Conservation (phyloP, 2,329 filamentous ascomycete genomes). For the Microdochium bolleyi region DNA sequence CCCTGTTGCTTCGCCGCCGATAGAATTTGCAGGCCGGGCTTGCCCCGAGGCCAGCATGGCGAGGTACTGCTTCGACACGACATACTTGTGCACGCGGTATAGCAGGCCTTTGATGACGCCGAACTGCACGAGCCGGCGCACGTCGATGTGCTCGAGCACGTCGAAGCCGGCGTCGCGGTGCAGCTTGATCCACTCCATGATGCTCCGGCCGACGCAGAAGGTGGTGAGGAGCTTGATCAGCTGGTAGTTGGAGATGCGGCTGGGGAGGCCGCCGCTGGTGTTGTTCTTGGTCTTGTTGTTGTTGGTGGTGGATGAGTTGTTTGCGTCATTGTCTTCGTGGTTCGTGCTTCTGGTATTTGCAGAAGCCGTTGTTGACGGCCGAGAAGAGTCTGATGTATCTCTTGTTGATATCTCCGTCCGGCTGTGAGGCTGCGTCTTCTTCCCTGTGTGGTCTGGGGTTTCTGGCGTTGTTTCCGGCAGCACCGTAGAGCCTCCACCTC, state of each 20-base stretch:
- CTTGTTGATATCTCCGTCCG: background rate
- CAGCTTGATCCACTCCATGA: constrained; percentile 78
- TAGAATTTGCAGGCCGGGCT: constrained; percentile 23
- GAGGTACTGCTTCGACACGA: constrained; percentile 59
- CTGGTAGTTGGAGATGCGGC: constrained; percentile 46
- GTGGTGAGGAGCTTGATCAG: constrained; percentile 79
- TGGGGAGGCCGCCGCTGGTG: constrained; percentile 7
- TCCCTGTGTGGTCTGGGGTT: background rate
- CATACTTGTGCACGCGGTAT: constrained; percentile 89
- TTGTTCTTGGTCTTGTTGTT: constrained; percentile 1
- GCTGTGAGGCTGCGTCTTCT: background rate
- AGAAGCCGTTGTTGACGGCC: background rate
- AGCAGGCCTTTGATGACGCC: constrained; percentile 92
- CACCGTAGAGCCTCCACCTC: background rate
- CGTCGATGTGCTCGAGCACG: constrained; percentile 70
- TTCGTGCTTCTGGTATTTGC: constrained; percentile 2
- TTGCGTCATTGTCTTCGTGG: background rate
- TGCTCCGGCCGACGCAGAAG: constrained; percentile 74
- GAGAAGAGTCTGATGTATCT: background rate
- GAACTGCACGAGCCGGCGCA: constrained; percentile 88
- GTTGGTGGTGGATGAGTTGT: constrained; percentile 1
- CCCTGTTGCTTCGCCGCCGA: constrained; percentile 11
- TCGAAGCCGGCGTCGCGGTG: constrained; percentile 60
- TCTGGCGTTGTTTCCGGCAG: background rate
- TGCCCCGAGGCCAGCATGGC: constrained; percentile 47